Base-by-base conservation (phyloP, 352 stramenopile genomes). In the Thalassiosira livingstoniorum region DNA sequence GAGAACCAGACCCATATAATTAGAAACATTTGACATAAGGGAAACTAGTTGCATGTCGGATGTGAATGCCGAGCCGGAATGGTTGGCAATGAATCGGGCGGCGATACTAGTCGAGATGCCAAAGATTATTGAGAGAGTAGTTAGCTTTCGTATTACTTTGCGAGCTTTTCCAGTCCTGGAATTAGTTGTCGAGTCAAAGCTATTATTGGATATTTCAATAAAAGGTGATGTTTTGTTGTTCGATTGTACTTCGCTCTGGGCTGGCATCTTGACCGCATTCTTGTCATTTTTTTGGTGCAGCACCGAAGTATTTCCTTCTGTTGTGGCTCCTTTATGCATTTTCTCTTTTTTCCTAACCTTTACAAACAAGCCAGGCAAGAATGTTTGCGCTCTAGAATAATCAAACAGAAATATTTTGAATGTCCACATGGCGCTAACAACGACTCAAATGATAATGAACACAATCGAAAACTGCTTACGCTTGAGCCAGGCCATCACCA, bases 401-500 rank as follows among this genome's bases (percentile, higher is more conserved):
- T n/a, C n/a, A n/a, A n/a, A n/a, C n/a, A n/a, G n/a, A n/a, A n/a
- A n/a, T n/a, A n/a, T n/a, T n/a, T n/a, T n/a, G n/a, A n/a, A n/a
- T n/a, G n/a, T n/a, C n/a, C n/a, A n/a, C n/a, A n/a, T n/a, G n/a
- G n/a, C n/a, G n/a, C n/a, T n/a, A n/a, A n/a, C n/a, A n/a, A n/a
- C n/a, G n/a, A n/a, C n/a, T n/a, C n/a, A n/a, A n/a, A n/a, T n/a
- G n/a, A n/a, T n/a, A n/a, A n/a, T n/a, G n/a, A n/a, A n/a, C n/a
- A n/a, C n/a, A n/a, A n/a, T n/a, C n/a, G n/a, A n/a, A n/a, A n/a
- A n/a, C n/a, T n/a, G n/a, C n/a, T n/a, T n/a, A n/a, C 13, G 86
- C 69, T 71, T 93, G 88, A 47, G 75, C 84, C 1, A 95, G 45
- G 7, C 86, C 87, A 78, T 95, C 89, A 10, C 88, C 91, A 65